These are phyloP conservation scores for Termitomyces sp. DNA, from an alignment of 768 basidiomycete genomes.

Conservation along the genomic window DNA sequence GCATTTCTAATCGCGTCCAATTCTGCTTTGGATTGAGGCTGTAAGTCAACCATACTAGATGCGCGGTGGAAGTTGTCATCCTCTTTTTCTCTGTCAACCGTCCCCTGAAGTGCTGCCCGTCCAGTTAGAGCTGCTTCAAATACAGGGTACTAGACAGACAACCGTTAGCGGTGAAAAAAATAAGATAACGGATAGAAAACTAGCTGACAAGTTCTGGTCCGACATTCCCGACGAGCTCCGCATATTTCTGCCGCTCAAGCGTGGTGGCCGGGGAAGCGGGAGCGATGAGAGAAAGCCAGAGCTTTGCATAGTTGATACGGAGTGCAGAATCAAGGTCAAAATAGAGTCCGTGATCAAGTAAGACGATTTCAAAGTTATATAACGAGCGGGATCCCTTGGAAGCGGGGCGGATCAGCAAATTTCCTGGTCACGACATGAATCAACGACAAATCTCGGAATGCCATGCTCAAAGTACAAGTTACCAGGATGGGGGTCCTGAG, in stretches of 20 bases:
- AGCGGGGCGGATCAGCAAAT: conserved; percentile 84
- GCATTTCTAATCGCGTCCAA: conserved; percentile 79
- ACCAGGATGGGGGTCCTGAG: conserved; percentile 86
- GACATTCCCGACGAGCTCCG: conserved; percentile 88
- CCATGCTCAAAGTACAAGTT: conserved; percentile 5
- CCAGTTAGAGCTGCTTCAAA: conserved; percentile 96
- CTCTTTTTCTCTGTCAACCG: conserved; percentile 42
- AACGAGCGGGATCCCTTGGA: conserved; percentile 63
- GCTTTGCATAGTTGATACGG: conserved; percentile 78
- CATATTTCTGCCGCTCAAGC: conserved; percentile 79
- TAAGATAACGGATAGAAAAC: conserved; percentile 1
- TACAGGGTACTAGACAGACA: conserved; percentile 70
- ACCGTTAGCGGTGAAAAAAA: neutral
- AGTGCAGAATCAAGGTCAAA: conserved; percentile 84
- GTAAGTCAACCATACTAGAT: conserved; percentile 73
- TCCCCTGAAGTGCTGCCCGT: conserved; percentile 68
- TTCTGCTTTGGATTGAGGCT: conserved; percentile 71
- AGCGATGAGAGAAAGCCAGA: conserved; percentile 89
- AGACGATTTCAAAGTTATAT: conserved; percentile 93
- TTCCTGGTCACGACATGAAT: conserved; percentile 44
- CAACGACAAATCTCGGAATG: neutral
- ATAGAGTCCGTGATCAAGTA: conserved; percentile 92
- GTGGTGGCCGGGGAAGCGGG: conserved; percentile 61
- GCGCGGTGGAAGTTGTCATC: conserved; percentile 53
- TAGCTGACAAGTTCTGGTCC: conserved; percentile 75